Evolutionary conservation across 371 early-diverging fungal genomes (phyloP), one percentile per base, ranked within the genome.

Genomic region (Umbelopsis sp.): DNA sequence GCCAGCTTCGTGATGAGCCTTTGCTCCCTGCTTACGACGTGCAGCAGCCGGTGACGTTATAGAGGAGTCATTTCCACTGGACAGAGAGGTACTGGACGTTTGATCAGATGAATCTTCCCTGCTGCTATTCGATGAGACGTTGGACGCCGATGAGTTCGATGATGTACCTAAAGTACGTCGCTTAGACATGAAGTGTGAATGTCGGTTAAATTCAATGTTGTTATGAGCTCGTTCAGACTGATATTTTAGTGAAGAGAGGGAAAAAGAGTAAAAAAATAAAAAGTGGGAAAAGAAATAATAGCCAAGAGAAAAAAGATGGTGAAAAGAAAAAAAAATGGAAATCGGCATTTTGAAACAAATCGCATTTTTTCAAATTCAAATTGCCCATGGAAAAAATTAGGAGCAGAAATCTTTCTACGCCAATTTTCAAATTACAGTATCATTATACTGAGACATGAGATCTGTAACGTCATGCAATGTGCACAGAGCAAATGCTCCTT

Each of bases 381-480:
- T 57, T 57, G 57, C 57, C 57, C 57, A 57, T 57, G 29, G 57
- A 57, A 57, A 57, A 57, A 57, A 12, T 57, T 11, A 5, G 18
- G 12, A 11, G 25, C 29, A 18, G 12, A 29, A 57, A 3, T 35
- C 22, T 57, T 57, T 57, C 57, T 57, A 57, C 57, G 57, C 57
- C 57, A 57, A 57, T 57, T 29, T 35, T 11, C 29, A 57, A 25
- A 5, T 57, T 29, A 16, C 32, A 57, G 32, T 57, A 35, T 18
- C 14, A 57, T 35, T 35, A 35, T 57, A 57, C 57, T 57, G 16
- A 20, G 20, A 48, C 18, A 5, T 18, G 48, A 48, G 48, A 1
- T 48, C 48, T 20, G 48, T 20, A 48, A 48, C 48, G 16, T 48
- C 48, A 48, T 48, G 29, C n/a, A 16, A n/a, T 48, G 48, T 48